These are phyloP conservation scores for Fusarium drepaniforme DNA, from an alignment of 2,329 filamentous ascomycete species.

Conservation along the genomic window DNA sequence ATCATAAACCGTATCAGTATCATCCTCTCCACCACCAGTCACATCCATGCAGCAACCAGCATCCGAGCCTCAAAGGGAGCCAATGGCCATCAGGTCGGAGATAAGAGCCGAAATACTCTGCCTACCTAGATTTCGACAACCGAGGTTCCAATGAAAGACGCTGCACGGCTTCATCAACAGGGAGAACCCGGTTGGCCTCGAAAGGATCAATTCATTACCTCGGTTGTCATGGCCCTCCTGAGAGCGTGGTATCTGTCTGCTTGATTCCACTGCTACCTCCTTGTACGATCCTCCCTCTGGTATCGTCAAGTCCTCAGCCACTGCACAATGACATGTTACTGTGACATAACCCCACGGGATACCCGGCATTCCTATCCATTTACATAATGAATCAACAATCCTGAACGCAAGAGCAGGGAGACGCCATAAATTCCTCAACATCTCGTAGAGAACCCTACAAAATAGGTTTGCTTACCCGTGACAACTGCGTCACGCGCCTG, in stretches of 20 bases:
- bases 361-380: background rate
- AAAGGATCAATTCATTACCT: background rate
- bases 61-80: background rate
- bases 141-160: background rate
- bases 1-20: background rate
- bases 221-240: background rate
- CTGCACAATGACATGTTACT: background rate
- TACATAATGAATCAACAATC: background rate
- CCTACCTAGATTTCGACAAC: background rate
- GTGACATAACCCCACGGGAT: background rate
- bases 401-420: background rate
- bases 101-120: background rate
- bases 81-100: background rate
- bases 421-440: background rate
- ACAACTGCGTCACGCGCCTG: background rate
- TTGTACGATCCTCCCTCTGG: background rate
- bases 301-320: background rate
- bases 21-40: background rate
- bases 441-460: background rate
- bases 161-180: background rate
- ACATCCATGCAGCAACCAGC: background rate
- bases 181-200: background rate
- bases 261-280: background rate
- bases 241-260: background rate
- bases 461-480: background rate